Evolutionary conservation across 208 protist species (phyloP), one percentile per base, ranked within the genome.

Genomic region (Acanthamoeba royreba): DNA sequence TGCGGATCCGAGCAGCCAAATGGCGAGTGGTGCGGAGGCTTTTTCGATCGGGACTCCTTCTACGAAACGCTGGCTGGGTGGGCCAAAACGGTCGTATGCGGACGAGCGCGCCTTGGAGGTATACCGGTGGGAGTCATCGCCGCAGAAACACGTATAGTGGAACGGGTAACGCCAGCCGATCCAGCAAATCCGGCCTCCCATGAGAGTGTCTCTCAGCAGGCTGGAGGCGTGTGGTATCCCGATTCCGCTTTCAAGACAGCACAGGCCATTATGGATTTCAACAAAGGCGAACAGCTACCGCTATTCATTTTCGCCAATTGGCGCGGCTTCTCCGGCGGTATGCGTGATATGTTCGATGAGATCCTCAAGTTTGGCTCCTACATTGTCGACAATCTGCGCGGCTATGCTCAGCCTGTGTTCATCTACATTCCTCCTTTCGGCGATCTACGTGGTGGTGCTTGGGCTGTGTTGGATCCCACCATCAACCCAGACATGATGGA

Each of bases 291-390:
- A 96, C 96, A 98, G 52, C 97, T 99, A 40, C 99, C 99, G 40
- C 97, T 99, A 72, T 98, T 99, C 79, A 99, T 99, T 89, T 96
- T 99, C 69, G 99, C 99, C 25, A 99, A 99, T 97, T 99, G 99
- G 99, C 97, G 99, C 92, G 99, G 99, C 47, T 99, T 99, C 97
- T 99, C 98, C 15, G 99, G 99, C 77, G 99, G 99, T 79, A 99
- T 99, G 98, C 96, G 99, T 38, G 99, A 99, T 96, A 99, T 99
- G 99, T 99, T 98, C 96, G 98, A 99, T 94, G 98, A 99, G 96
- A 97, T 99, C 31, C 98, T 99, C 19, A 99, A 99, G 96, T 99
- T 99, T 96, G 99, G 99, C 69, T 97, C 99, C 43, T 97, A 98
- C 94, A 99, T 99, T 96, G 99, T 99, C n/a, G 99, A 99, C 96